Evolutionary conservation across 768 basidiomycete species (phyloP), one percentile per base, ranked within the genome.

Genomic region (Lenzites betulinus): DNA sequence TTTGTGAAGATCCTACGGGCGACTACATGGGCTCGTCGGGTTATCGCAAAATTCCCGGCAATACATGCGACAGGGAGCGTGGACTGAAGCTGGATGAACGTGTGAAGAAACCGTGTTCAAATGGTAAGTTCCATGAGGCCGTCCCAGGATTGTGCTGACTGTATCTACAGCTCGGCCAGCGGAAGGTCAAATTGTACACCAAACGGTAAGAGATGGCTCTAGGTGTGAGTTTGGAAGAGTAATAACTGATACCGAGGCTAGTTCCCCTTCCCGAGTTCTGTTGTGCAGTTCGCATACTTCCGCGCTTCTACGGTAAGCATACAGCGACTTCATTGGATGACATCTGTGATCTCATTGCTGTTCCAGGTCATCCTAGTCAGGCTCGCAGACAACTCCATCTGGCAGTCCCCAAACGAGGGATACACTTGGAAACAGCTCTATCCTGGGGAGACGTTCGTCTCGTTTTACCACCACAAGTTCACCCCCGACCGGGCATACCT

Each of bases 391-490:
- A 74, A 85, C 62, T 81, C 83, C 0, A 79, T 98, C 54, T 98
- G 93, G 93, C 95, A 98, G 76, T 97, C 94, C 1, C 86, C 85
- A 67, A 98, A 95, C 70, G 95, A 99, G 74, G 97, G 96, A 1
- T 94, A 93, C 74, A 87, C 87, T 0, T 99, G 96, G 95, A 80
- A 81, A 43, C 87, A 85, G 60, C 79, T 88, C 15, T 76, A 72
- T 69, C 80, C 84, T 0, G 78, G 77, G 1, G 79, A 88, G 59
- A 82, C 79, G 16, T 90, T 98, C 78, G 75, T 97, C 36, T 86
- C 82, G 0, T 90, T 98, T 74, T 90, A 90, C 67, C 91, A 95
- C 77, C 96, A 99, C 78, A 76, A 81, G 33, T 90, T 89, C 76
- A 74, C 83, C 20, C 65, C 80, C 49, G 92, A 92, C 62, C 90